These are phyloP conservation scores for Stenocarpella maydis DNA, from an alignment of 2,329 filamentous ascomycete species.

Conservation along the genomic window DNA sequence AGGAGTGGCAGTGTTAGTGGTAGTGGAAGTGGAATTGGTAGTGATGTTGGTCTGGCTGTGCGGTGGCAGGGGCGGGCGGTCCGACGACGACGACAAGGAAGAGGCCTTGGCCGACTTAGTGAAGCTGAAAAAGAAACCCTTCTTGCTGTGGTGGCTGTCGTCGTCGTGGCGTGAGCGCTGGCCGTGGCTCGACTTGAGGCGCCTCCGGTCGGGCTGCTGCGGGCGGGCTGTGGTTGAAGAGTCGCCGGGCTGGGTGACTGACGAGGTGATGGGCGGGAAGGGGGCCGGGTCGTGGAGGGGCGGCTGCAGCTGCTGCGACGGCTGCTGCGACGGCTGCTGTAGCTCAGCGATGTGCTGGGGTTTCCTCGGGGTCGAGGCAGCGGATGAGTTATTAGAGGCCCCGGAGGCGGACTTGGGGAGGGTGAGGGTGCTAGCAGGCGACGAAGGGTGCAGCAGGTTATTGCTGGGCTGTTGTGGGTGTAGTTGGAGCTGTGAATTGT, in stretches of 20 bases:
- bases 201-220: constrained; percentile 42
- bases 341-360: constrained; percentile 46
- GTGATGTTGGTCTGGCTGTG: constrained; percentile 41
- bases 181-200: constrained; percentile 42
- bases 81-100: constrained; percentile 45
- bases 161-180: constrained; percentile 51
- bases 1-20: constrained; percentile 25
- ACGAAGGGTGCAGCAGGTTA: not conserved
- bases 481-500: constrained; percentile 3
- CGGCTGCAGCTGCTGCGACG: not conserved
- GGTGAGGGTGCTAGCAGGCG: constrained; percentile 2
- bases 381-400: not conserved
- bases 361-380: constrained; percentile 31
- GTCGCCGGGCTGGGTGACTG: constrained; percentile 36
- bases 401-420: constrained; percentile 15
- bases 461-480: constrained; percentile 24
- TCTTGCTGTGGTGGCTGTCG: constrained; percentile 46
- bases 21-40: constrained; percentile 37
- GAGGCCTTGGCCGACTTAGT: constrained; percentile 52
- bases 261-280: constrained; percentile 43
- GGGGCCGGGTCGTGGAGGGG: constrained; percentile 39
- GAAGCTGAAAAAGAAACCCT: constrained; percentile 61
- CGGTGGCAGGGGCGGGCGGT: constrained; percentile 41
- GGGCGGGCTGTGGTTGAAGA: constrained; percentile 33
- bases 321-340: constrained; percentile 36